A percentile compares a stretch with the other conserved stretches of the same genome.
Conservation (phyloP, 169 alveolate species). For the Condylostoma magnum region DNA sequence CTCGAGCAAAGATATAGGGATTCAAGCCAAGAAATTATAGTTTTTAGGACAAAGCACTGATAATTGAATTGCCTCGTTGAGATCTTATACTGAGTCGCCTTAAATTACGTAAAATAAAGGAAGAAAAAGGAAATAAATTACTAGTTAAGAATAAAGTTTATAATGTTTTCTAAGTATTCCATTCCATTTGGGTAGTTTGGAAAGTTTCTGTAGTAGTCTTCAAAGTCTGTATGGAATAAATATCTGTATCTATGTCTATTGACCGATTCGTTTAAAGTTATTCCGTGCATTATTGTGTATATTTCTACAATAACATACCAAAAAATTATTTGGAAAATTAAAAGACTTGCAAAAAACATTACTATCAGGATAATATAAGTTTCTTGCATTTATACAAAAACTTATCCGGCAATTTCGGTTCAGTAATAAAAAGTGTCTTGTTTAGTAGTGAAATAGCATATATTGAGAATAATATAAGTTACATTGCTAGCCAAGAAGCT, state of each 20-base stretch:
- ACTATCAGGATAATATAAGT: background rate
- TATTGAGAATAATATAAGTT: background rate
- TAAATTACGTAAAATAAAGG: too few relatives aligned
- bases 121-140: too few relatives aligned
- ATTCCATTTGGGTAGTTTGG: too few relatives aligned
- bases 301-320: constrained; percentile 5
- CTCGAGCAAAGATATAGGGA: too few relatives aligned
- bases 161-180: too few relatives aligned
- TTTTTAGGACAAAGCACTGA: too few relatives aligned
- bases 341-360: background rate
- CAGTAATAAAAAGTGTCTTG: background rate
- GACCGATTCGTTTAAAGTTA: constrained; percentile 14
- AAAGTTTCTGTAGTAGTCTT: too few relatives aligned
- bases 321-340: constrained; percentile 6
- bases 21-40: too few relatives aligned
- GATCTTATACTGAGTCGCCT: too few relatives aligned
- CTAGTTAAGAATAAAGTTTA: too few relatives aligned
- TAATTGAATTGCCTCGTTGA: too few relatives aligned
- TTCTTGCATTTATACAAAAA: background rate
- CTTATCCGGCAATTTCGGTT: background rate
- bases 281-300: background rate
- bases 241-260: constrained; percentile 18
- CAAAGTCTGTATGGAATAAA: too few relatives aligned
- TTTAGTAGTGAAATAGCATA: background rate
- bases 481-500: background rate